Percentiles rank a stretch among this genome's conserved stretches.
phyloP scores from a whole-genome alignment of 306 rosid species.

The apple (Malus domestica) region DNA sequence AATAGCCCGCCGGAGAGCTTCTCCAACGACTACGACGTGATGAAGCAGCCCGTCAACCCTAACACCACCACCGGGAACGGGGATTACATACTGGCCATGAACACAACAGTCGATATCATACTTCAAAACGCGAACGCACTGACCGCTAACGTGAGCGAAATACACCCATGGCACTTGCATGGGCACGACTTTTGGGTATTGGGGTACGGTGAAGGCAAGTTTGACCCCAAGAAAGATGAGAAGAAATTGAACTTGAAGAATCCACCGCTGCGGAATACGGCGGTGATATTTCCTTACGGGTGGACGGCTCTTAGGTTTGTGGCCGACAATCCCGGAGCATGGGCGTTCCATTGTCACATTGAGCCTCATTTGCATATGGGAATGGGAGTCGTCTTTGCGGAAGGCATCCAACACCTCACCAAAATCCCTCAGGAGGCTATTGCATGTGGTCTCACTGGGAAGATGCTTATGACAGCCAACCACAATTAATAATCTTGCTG shows the following conservation, averaged over 20 bases:
- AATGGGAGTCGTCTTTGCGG: constrained; percentile 73
- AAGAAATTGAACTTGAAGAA: constrained; percentile 43
- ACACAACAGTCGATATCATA: constrained; percentile 47
- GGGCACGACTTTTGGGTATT: constrained; percentile 91
- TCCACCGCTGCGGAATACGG: constrained; percentile 69
- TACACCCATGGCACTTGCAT: constrained; percentile 90
- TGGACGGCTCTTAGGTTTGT: constrained; percentile 74
- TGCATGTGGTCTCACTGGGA: constrained; percentile 48
- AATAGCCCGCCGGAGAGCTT: constrained; percentile 38
- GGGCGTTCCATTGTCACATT: constrained; percentile 92
- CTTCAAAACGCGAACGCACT: constrained; percentile 62
- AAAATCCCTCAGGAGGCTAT: constrained; percentile 39
- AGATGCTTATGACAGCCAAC: neutral
- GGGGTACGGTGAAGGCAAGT: constrained; percentile 79
- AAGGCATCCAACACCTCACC: constrained; percentile 33
- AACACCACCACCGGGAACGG: constrained; percentile 42
- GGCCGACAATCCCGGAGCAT: constrained; percentile 83
- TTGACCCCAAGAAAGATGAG: constrained; percentile 22
- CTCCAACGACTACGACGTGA: constrained; percentile 31
- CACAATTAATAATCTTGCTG: neutral
- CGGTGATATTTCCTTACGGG: constrained; percentile 58
- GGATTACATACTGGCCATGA: constrained; percentile 32
- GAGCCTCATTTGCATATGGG: constrained; percentile 95
- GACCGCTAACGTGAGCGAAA: constrained; percentile 37
- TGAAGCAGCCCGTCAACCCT: constrained; percentile 25